These are phyloP conservation scores for Hypoxylon trugodes DNA, from an alignment of 495 filamentous ascomycete species.

Conservation along the genomic window DNA sequence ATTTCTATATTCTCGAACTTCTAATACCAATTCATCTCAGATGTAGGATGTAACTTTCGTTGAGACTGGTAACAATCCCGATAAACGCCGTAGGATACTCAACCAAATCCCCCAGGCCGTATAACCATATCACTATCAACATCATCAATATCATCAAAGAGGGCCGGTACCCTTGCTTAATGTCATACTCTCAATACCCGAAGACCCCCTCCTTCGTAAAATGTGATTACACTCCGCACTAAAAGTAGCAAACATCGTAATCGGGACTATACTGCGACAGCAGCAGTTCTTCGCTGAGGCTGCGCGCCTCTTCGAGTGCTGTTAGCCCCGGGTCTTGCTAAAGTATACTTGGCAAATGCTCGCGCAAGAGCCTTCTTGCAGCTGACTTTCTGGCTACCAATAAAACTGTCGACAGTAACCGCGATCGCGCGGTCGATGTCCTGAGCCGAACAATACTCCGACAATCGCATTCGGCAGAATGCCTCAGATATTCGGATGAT, in stretches of 20 bases:
- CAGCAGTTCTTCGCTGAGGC: slow-evolving; percentile 32
- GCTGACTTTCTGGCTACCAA: slow-evolving; percentile 95
- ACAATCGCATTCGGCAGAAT: slow-evolving; percentile 95
- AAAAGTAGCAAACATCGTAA: neutral
- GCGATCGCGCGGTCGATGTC: slow-evolving; percentile 98
- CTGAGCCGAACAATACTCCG: slow-evolving; percentile 85
- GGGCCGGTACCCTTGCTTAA: neutral
- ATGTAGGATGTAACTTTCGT: too few species aligned
- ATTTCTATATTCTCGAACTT: too few species aligned
- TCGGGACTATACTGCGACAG: slow-evolving; percentile 21
- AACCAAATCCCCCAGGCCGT: neutral
- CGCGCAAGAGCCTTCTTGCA: slow-evolving; percentile 96
- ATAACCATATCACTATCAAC: slow-evolving; percentile 19
- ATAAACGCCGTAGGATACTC: too few species aligned
- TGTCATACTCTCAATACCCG: neutral
- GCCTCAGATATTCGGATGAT: slow-evolving; percentile 93
- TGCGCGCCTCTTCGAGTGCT: slow-evolving; percentile 25
- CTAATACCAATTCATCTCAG: neutral
- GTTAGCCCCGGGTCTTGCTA: slow-evolving; percentile 53
- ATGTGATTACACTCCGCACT: neutral
- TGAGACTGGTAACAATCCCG: too few species aligned
- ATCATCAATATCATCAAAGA: slow-evolving; percentile 24
- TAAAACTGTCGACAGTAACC: slow-evolving; percentile 95
- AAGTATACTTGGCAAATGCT: slow-evolving; percentile 95
- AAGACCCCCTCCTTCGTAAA: neutral